These are phyloP conservation scores for Penstemon barbatus DNA, from an alignment of 257 asterid species.

Conservation along the genomic window DNA sequence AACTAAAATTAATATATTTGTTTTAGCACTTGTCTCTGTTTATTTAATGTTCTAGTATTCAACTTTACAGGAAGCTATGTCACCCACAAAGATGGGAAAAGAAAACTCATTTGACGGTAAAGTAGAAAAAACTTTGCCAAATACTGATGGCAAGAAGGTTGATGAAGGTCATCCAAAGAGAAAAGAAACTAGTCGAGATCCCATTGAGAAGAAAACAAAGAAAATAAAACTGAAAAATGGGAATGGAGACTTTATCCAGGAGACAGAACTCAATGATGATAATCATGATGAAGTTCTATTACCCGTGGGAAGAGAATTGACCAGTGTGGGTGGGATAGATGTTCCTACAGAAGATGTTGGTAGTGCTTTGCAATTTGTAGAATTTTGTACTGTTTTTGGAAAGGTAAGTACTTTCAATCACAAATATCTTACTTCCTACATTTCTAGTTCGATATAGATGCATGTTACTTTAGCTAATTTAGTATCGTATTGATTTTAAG, in stretches of 20 bases:
- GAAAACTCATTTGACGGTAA: conserved; percentile 37
- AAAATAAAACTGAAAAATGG: neutral
- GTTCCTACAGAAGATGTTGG: conserved; percentile 61
- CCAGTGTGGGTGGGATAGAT: conserved; percentile 50
- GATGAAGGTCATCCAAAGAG: neutral
- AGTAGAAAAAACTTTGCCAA: conserved; percentile 17
- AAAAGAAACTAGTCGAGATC: conserved; percentile 4
- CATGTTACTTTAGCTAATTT: no score
- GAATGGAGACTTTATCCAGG: conserved; percentile 4
- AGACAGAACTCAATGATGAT: neutral
- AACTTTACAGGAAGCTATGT: conserved; percentile 43
- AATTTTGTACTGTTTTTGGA: conserved; percentile 74
- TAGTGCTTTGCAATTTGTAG: conserved; percentile 75
- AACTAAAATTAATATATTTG: neutral
- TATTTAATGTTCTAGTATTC: conserved; percentile 28
- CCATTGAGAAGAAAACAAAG: conserved; percentile 21
- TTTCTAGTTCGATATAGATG: neutral
- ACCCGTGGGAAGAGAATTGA: conserved; percentile 59
- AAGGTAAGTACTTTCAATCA: conserved; percentile 51
- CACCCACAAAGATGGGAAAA: conserved; percentile 37
- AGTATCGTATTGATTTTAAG: no score
- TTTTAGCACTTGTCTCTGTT: conserved; percentile 7
- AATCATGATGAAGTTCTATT: conserved; percentile 16
- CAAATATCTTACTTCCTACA: neutral
- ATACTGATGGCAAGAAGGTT: conserved; percentile 21